These are phyloP conservation scores for Neurospora sp. DNA, from an alignment of 2,329 filamentous ascomycete genomes.

Conservation along the genomic window DNA sequence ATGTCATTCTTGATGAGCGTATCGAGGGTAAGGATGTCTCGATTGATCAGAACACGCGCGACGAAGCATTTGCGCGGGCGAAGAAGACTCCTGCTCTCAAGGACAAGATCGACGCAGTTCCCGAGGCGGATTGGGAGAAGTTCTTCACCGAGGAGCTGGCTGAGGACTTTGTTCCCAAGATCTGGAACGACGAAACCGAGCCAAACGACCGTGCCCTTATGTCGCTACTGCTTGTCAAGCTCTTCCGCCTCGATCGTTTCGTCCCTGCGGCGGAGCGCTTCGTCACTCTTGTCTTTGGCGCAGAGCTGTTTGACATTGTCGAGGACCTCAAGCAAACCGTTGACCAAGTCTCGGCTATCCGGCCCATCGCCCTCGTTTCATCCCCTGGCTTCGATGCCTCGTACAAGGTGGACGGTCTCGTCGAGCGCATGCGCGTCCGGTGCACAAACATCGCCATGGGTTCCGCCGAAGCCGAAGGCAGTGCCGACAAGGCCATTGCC, in stretches of 20 bases:
- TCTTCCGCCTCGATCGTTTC: slow-evolving; percentile 92
- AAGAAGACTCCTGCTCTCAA: slow-evolving; percentile 65
- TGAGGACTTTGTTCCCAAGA: slow-evolving; percentile 69
- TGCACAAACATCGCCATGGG: slow-evolving; percentile 99
- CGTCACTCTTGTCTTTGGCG: slow-evolving; percentile 74
- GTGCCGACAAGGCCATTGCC: slow-evolving; percentile 89
- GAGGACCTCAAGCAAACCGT: slow-evolving; percentile 83
- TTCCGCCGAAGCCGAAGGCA: slow-evolving; percentile 86
- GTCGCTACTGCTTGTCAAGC: slow-evolving; percentile 82
- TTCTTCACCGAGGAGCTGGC: slow-evolving; percentile 83
- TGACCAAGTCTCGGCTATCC: slow-evolving; percentile 69
- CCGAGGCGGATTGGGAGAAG: slow-evolving; percentile 60
- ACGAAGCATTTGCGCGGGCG: slow-evolving; percentile 60
- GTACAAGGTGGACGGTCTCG: slow-evolving; percentile 95
- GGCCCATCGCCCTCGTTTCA: slow-evolving; percentile 85
- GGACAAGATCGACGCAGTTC: slow-evolving; percentile 54
- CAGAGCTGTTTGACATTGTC: slow-evolving; percentile 69
- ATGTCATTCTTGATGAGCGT: slow-evolving; percentile 71
- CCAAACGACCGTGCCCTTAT: slow-evolving; percentile 67
- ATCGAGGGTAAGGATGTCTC: slow-evolving; percentile 72
- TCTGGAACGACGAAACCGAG: slow-evolving; percentile 58
- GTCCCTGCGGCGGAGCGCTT: slow-evolving; percentile 91
- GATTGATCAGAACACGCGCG: slow-evolving; percentile 51
- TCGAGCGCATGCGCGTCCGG: slow-evolving; percentile 69
- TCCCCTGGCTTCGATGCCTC: slow-evolving; percentile 96